Evolutionary conservation across 192 early-diverging fungal genomes (phyloP), one percentile per base, ranked within the genome.

Genomic region (Backusella luteola): DNA sequence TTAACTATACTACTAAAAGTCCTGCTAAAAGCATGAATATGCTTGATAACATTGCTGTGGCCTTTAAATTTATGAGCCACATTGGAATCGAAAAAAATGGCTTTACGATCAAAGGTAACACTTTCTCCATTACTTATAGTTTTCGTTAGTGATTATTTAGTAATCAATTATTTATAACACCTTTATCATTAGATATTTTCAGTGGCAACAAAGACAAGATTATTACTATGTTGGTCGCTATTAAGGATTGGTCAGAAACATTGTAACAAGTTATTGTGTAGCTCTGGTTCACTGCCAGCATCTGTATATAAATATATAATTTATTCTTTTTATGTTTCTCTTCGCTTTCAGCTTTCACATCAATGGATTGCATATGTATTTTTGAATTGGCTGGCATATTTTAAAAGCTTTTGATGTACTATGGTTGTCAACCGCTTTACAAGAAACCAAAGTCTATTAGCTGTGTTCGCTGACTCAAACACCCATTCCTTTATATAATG

Each of bases 201-300:
- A 59, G 53, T 26, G 53, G 53, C 9, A 59, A 23, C 23, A 59
- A 69, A 23, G 11, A 41, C n/a, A 69, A 69, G 11, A 69, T 69
- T 6, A 38, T 41, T 8, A n/a, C 39, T 21, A 69, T 69, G 67
- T 39, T 69, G 21, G 4, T 69, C 17, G 1, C 67, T 3, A 23
- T 38, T 21, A 39, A 59, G 23, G n/a, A 59, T 59, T 59, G 53
- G 53, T 59, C 53, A 59, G 53, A 59, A 23, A 7, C 8, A 59
- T 8, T 23, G 5, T 9, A 59, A 26, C 26, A 3, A 59, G 5
- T 59, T 11, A 59, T 19, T 59, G n/a, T 26, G 26, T 12, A 2
- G 17, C 29, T 77, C 11, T n/a, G 26, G n/a, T 70, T 74, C 34
- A 73, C 73, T 74, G 74, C 53, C 71, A 71, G 39, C 35, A 15